These are phyloP conservation scores for Vigna radiata DNA, from an alignment of 306 rosid genomes.

Conservation along the genomic window DNA sequence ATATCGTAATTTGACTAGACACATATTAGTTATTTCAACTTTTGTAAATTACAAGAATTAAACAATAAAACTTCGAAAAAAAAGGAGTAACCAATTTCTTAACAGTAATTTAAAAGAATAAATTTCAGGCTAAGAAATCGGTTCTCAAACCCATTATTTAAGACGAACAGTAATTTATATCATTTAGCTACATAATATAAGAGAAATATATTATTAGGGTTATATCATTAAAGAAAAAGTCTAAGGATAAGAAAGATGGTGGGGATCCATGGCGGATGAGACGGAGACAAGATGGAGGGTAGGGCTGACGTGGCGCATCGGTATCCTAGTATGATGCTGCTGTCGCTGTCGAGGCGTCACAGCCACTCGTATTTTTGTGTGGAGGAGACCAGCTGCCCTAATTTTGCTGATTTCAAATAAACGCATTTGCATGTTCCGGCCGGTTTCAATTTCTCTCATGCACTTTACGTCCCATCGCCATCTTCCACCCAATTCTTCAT, in stretches of 20 bases:
- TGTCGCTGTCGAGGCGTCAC: background rate
- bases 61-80: no score
- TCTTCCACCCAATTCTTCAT: background rate
- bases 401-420: background rate
- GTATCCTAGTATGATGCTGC: slow-evolving; percentile 7
- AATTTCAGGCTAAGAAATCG: no score
- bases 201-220: no score
- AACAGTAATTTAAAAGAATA: no score
- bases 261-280: background rate
- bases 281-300: background rate
- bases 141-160: no score
- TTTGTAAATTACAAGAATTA: no score
- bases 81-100: no score
- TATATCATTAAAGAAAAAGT: no score
- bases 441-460: background rate
- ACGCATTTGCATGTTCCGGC: background rate
- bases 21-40: no score
- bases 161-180: no score
- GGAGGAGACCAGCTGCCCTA: background rate
- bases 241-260: background rate
- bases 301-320: background rate
- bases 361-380: slow-evolving; percentile 6
- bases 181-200: no score
- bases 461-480: slow-evolving; percentile 20
- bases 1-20: no score